These are phyloP conservation scores for Aurantiochytrium sp. DNA, from an alignment of 108 stramenopile genomes.

Conservation along the genomic window DNA sequence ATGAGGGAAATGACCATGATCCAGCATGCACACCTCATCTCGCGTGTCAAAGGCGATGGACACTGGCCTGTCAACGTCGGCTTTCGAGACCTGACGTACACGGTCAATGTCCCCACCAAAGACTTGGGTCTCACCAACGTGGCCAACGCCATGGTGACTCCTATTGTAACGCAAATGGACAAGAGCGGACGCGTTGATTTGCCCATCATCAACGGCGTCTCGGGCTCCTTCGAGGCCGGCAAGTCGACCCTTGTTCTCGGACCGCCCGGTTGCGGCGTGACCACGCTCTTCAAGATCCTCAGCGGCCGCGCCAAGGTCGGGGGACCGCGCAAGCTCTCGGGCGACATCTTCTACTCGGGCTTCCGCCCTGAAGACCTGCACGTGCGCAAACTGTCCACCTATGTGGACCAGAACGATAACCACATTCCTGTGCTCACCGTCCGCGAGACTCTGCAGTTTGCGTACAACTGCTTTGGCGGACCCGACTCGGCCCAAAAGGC, in stretches of 20 bases:
- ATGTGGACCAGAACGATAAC: neutral
- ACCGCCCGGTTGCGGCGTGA: neutral
- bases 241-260: neutral
- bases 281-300: neutral
- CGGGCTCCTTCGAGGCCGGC: neutral
- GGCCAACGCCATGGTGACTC: neutral
- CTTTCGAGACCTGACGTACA: neutral
- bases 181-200: neutral
- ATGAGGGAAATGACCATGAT: neutral
- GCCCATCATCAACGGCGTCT: neutral
- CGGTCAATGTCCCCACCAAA: neutral
- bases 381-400: constrained; percentile 29
- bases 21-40: neutral
- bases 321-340: neutral
- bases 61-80: constrained; percentile 5
- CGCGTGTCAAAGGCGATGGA: neutral
- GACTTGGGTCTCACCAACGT: neutral
- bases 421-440: constrained; percentile 23
- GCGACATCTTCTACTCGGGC: neutral
- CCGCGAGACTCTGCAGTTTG: constrained; percentile 25
- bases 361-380: neutral
- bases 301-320: neutral
- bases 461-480: neutral
- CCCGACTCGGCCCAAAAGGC: neutral
- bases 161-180: neutral